Evolutionary conservation across 805 yeast species (phyloP), one percentile per base, ranked within the genome.

Genomic region (Candida taoyuanica): DNA sequence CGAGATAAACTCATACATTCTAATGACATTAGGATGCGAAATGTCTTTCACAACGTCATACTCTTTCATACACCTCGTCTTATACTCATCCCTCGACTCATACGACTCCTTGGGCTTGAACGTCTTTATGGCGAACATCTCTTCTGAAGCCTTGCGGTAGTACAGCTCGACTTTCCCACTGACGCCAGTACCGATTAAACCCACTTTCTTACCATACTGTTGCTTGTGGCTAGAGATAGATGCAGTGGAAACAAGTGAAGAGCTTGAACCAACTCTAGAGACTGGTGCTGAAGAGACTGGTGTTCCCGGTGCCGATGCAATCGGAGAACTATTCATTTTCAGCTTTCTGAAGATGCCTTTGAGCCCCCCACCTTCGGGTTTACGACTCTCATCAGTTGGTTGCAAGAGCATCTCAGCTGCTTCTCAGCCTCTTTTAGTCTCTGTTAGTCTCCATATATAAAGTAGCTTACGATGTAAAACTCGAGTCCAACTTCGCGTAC

Each of bases 41-140:
- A 89, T 61, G 5, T 76, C 68, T 15, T 83, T 78, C 0, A 94
- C 87, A 23, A 89, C 73, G 43, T 78, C 73, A 55, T 74, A 91
- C 63, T 89, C 98, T 31, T 79, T 75, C 9, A 77, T 70, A 25
- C 91, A 88, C 48, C 85, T 83, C 33, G 71, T 70, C 23, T 75
- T 73, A 63, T 85, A 88, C 31, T 83, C 88, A 29, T 69, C 64
- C 39, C 71, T 78, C 5, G 74, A 50, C 57, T 86, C 95, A 39
- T 71, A 73, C 3, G 42, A 38, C 37, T 73, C 79, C 35, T 53
- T 59, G 3, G 56, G 42, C 24, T 59, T 60, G 53, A 71, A 74
- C 1, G 59, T 57, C 50, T 78, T 77, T 3, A 76, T 60, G 0
- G 78, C 83, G 42, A 38, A 56, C 1, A 27, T 21, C 5, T 37